phyloP scores from a whole-genome alignment of 805 yeast genomes.

The Lachancea kluyveri region DNA sequence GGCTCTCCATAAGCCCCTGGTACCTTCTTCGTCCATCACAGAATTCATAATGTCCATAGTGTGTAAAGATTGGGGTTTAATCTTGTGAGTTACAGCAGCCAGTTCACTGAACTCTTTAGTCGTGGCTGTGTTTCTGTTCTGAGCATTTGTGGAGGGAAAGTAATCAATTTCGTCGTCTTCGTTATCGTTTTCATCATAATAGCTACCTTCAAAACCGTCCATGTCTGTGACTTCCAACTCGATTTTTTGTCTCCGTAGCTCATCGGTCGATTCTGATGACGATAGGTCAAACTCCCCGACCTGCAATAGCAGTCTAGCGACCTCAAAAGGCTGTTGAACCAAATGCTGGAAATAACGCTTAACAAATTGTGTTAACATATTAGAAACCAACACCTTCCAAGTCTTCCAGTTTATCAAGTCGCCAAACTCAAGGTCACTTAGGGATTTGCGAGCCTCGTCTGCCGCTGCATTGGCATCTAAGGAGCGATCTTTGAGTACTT shows the following conservation, averaged over 20 bases:
- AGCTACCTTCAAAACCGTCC: conserved; percentile 18
- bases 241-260: conserved; percentile 6
- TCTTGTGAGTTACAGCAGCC: conserved; percentile 22
- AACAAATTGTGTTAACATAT: conserved; percentile 54
- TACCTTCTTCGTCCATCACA: conserved; percentile 63
- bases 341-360: conserved; percentile 65
- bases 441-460: conserved; percentile 7
- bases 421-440: conserved; percentile 49
- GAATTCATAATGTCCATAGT: conserved; percentile 61
- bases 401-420: conserved; percentile 60
- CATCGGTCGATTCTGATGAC: conserved; percentile 1
- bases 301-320: conserved; percentile 70
- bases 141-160: conserved; percentile 10
- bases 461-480: conserved; percentile 5
- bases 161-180: conserved; percentile 34
- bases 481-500: no score
- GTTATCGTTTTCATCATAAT: conserved; percentile 16
- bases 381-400: conserved; percentile 48
- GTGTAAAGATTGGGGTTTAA: conserved; percentile 54
- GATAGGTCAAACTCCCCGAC: conserved; percentile 56
- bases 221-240: conserved; percentile 11
- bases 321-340: conserved; percentile 84
- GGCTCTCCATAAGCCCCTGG: conserved; percentile 65
- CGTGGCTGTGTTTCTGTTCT: conserved; percentile 4
- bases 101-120: conserved; percentile 5